Evolutionary conservation across 805 yeast species (phyloP), one percentile per base, ranked within the genome.

Genomic region (Kodamaea jinghongensis): DNA sequence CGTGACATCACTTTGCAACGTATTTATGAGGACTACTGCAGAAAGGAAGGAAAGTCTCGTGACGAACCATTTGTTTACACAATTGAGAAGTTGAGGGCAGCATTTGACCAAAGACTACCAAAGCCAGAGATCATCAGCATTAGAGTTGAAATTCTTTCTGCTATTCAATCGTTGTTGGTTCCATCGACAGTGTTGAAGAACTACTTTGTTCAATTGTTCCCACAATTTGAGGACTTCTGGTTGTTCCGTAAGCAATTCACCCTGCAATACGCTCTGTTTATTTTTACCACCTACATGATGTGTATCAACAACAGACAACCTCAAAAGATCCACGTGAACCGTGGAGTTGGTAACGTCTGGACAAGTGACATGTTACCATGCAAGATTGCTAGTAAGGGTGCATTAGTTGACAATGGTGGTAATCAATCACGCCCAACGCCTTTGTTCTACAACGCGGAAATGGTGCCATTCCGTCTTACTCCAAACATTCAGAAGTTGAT

Each of bases 361-460:
- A 89, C 97, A 0, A 80, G 91, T 4, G 99, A 95, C 55, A 90
- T 93, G 96, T 70, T 93, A 39, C 99, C 99, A 11, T 82, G 89
- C 53, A 83, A 86, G 64, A 75, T 82, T 50, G 83, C 86, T 38
- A 81, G 76, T 50, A 43, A 66, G 65, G 47, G 64, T 26, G 47
- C 47, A 6, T 43, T 46, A 32, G 28, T 68, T 7, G 64, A 63
- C 32, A 61, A 63, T 27, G 68, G 58, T 37, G 48, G 68, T 64
- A 51, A 69, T 63, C 31, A 28, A 27, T 16, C 40, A 9, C 72
- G 79, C 44, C 77, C 79, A 2, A 76, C 84, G 0, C 99, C 99
- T 17, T 72, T 91, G 17, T 90, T 91, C 71, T 83, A 83, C 58
- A 88, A 90, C 49, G 79, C 89, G 11, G 99, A 93, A 58, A 79